Percentiles rank a stretch among this genome's conserved stretches.
Evolutionary conservation across 331 rosid genomes (phyloP).

Genomic region (Pyrus hybrid): DNA sequence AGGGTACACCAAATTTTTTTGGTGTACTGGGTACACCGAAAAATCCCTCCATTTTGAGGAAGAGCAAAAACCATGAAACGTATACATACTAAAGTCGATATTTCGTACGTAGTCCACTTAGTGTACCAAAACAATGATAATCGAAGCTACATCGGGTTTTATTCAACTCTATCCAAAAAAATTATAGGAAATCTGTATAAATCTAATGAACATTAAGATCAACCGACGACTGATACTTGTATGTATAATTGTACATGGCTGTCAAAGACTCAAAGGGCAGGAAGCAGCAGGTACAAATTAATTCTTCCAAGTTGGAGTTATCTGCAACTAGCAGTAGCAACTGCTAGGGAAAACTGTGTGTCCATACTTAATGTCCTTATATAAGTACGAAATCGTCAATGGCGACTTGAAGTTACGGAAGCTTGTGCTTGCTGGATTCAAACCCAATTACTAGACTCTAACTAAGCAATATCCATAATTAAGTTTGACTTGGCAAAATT

Average conservation of each 20-base stretch:
- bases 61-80: not conserved
- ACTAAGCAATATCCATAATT: too few relatives aligned
- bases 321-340: not conserved
- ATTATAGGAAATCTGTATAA: not conserved
- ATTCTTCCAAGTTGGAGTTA: not conserved
- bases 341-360: not conserved
- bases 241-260: not conserved
- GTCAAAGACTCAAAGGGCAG: not conserved
- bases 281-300: not conserved
- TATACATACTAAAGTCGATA: not conserved
- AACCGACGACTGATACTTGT: not conserved
- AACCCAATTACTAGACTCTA: too few relatives aligned
- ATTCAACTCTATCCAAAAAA: conserved; percentile 12
- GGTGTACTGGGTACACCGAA: too few relatives aligned
- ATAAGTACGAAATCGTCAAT: conserved; percentile 1
- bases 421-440: not conserved
- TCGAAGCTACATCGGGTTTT: conserved; percentile 6
- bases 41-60: too few relatives aligned
- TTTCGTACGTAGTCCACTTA: not conserved
- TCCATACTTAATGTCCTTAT: not conserved
- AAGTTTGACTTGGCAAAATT: too few relatives aligned
- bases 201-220: not conserved
- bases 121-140: not conserved
- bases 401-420: not conserved
- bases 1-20: too few relatives aligned